These are phyloP conservation scores for Pythium chondricola DNA, from an alignment of 352 stramenopile genomes.

Conservation along the genomic window DNA sequence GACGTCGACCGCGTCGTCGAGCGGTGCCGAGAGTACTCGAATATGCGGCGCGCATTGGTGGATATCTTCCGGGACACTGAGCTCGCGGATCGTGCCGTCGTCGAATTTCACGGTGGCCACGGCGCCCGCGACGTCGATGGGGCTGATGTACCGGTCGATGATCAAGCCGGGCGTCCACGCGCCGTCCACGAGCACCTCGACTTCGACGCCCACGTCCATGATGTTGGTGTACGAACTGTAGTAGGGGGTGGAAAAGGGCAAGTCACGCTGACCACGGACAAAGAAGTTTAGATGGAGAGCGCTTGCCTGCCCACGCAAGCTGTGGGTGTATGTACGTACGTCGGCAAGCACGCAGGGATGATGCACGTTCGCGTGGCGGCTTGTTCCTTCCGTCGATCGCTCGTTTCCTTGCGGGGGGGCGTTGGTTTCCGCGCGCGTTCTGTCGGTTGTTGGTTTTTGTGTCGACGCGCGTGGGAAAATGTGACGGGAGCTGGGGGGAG, in stretches of 20 bases:
- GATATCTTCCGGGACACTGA: slow-evolving; percentile 36
- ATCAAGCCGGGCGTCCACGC: slow-evolving; percentile 45
- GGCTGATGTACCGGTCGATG: slow-evolving; percentile 58
- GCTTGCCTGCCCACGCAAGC: too few species aligned
- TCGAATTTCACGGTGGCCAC: slow-evolving; percentile 63
- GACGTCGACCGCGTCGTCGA: slow-evolving; percentile 39
- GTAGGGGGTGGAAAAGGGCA: too few species aligned
- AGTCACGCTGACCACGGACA: not conserved
- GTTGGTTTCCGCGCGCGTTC: too few species aligned
- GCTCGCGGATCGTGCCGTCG: slow-evolving; percentile 42
- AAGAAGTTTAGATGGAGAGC: not conserved
- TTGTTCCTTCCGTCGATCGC: not conserved
- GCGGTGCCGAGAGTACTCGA: slow-evolving; percentile 14
- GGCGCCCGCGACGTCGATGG: slow-evolving; percentile 40
- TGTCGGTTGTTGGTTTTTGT: too few species aligned
- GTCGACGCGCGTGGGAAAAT: too few species aligned
- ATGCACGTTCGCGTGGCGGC: not conserved
- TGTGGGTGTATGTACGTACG: too few species aligned
- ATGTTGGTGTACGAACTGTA: not conserved
- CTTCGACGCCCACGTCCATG: slow-evolving; percentile 64
- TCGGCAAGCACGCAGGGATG: too few species aligned
- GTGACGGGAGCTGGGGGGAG: too few species aligned
- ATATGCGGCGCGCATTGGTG: slow-evolving; percentile 20
- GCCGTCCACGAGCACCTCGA: slow-evolving; percentile 47
- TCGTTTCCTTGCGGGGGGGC: not conserved